Percentiles rank a stretch among this genome's conserved stretches.
phyloP scores from a whole-genome alignment of 805 yeast species.

The Myxozyma neotropica region DNA sequence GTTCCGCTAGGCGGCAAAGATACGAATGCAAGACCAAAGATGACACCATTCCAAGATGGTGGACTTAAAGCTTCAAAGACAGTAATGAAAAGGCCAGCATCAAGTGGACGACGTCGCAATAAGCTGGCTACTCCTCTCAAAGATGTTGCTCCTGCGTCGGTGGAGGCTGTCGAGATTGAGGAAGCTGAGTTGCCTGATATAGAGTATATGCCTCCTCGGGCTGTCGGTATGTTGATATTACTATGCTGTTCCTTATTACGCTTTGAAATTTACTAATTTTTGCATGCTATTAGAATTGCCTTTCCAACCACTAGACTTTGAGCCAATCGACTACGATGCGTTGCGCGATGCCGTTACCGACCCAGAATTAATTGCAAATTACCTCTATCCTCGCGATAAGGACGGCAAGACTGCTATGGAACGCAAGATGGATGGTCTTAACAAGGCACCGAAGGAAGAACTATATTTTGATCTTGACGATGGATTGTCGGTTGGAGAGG shows the following conservation, averaged over 20 bases:
- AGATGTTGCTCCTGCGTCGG: background rate
- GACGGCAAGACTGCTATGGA: constrained; percentile 9
- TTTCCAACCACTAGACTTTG: constrained; percentile 31
- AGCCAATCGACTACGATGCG: constrained; percentile 18
- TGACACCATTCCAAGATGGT: background rate
- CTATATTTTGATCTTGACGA: background rate
- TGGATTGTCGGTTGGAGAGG: constrained; percentile 1
- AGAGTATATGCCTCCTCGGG: constrained; percentile 33
- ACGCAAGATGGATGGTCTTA: constrained; percentile 7
- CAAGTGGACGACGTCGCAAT: constrained; percentile 2
- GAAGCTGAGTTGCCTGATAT: constrained; percentile 23
- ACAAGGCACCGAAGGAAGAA: background rate
- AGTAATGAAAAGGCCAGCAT: background rate
- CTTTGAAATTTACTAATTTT: background rate
- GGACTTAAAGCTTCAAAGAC: background rate
- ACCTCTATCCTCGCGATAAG: constrained; percentile 11
- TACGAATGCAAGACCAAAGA: constrained; percentile 23
- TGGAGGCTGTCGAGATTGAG: background rate
- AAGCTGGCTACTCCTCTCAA: constrained; percentile 4
- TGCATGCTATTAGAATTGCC: constrained; percentile 15
- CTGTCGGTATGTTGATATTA: constrained; percentile 3
- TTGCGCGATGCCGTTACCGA: constrained; percentile 2
- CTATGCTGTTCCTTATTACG: background rate
- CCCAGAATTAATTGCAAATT: constrained; percentile 11
- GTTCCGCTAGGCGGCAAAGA: constrained; percentile 36